phyloP scores from a whole-genome alignment of 805 yeast species.

The Wickerhamiella azyma region DNA sequence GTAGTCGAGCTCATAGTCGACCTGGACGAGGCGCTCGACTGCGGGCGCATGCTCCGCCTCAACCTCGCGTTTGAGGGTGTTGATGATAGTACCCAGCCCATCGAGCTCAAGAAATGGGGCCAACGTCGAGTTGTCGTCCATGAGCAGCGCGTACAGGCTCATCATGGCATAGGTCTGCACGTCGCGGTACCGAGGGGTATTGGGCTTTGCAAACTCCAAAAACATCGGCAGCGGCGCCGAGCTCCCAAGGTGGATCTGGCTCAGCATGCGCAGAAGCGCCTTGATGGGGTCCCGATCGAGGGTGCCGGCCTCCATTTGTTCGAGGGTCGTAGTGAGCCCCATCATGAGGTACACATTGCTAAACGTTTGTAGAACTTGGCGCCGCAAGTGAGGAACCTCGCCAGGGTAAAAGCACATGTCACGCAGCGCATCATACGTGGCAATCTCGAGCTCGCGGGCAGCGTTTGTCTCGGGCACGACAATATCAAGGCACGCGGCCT shows the following conservation, averaged over 20 bases:
- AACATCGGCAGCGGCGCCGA: background rate
- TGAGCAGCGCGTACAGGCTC: slow-evolving; percentile 1
- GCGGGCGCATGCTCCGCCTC: background rate
- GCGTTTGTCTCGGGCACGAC: background rate
- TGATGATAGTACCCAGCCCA: slow-evolving; percentile 1
- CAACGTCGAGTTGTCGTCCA: slow-evolving; percentile 1
- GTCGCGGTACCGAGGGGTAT: background rate
- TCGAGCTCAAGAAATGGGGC: background rate
- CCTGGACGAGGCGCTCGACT: background rate
- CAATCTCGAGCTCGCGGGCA: background rate
- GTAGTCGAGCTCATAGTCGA: slow-evolving; percentile 8
- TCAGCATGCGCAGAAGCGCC: slow-evolving; percentile 1
- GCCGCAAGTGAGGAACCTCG: background rate
- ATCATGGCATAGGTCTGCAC: slow-evolving; percentile 9
- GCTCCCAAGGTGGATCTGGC: background rate
- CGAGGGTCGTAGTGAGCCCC: background rate
- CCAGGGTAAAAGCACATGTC: slow-evolving; percentile 2
- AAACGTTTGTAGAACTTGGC: background rate
- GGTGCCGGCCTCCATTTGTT: background rate
- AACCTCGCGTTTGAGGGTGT: background rate
- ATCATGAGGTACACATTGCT: slow-evolving; percentile 1
- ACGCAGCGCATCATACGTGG: slow-evolving; percentile 1
- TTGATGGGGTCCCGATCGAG: background rate
- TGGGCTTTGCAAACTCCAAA: slow-evolving; percentile 1
- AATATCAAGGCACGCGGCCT: background rate